phyloP scores from a whole-genome alignment of 2,329 filamentous ascomycete genomes.

The Teratosphaeria pseudoeucalypti region DNA sequence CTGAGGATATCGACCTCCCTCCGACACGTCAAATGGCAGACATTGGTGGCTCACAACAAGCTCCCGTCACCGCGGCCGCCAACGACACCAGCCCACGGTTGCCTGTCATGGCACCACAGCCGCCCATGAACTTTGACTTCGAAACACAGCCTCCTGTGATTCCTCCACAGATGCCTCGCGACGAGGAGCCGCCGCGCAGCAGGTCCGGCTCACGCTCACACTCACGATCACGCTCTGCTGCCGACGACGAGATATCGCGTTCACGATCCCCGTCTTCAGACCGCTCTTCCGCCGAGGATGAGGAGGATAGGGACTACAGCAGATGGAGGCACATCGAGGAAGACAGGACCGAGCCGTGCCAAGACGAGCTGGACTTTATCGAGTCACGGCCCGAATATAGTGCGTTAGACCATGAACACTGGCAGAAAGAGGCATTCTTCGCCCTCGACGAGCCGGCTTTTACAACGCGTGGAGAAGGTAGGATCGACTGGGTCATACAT shows the following conservation, averaged over 20 bases:
- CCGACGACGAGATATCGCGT: background rate
- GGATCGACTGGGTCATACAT: slow-evolving; percentile 49
- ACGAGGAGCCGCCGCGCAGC: background rate
- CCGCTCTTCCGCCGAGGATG: slow-evolving; percentile 10
- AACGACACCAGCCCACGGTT: background rate
- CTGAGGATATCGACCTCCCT: background rate
- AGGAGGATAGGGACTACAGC: slow-evolving; percentile 19
- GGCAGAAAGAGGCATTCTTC: slow-evolving; percentile 47
- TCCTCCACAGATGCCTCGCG: background rate
- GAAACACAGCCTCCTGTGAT: background rate
- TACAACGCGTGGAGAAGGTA: slow-evolving; percentile 41
- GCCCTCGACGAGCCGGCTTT: slow-evolving; percentile 50
- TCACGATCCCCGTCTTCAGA: slow-evolving; percentile 1
- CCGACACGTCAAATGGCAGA: background rate
- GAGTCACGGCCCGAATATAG: slow-evolving; percentile 41
- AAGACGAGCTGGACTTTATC: slow-evolving; percentile 49
- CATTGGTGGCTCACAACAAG: background rate
- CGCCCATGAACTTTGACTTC: background rate
- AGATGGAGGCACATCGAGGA: slow-evolving; percentile 39
- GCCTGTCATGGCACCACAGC: background rate
- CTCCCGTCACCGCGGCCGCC: background rate
- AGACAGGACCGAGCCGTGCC: slow-evolving; percentile 45
- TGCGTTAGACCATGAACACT: slow-evolving; percentile 49
- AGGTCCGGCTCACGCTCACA: background rate
- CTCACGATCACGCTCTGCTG: background rate